Conservation (phyloP, 345 rosid genomes). For the Turritis glabra region DNA sequence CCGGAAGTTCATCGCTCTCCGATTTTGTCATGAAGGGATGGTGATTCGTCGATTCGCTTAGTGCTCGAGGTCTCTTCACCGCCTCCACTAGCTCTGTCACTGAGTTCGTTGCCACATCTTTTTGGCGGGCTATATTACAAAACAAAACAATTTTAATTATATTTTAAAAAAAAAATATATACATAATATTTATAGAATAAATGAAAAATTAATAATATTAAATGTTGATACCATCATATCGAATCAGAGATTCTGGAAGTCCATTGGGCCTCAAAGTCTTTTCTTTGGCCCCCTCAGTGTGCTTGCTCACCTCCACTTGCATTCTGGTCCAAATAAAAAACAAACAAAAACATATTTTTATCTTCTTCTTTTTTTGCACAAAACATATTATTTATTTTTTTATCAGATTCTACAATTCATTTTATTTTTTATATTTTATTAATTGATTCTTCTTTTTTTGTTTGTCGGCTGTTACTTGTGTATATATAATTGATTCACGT, state of each 20-base stretch:
- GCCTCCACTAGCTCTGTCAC: conserved; percentile 89
- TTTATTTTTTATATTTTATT: neutral
- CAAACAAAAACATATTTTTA: conserved; percentile 5
- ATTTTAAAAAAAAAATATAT: too few relatives aligned
- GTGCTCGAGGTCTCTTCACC: conserved; percentile 78
- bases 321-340: conserved; percentile 53
- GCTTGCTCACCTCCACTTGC: conserved; percentile 98
- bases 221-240: conserved; percentile 98
- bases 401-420: neutral
- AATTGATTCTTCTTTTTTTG: too few relatives aligned
- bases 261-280: conserved; percentile 87
- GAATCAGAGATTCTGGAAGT: conserved; percentile 88
- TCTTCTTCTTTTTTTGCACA: neutral
- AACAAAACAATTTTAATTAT: neutral
- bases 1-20: conserved; percentile 42
- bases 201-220: too few relatives aligned
- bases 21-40: conserved; percentile 57
- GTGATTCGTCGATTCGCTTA: conserved; percentile 65
- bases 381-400: neutral
- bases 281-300: conserved; percentile 87
- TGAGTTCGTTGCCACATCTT: conserved; percentile 66
- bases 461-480: too few relatives aligned
- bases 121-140: conserved; percentile 77
- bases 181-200: too few relatives aligned
- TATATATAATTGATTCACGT: too few relatives aligned